Base-by-base conservation (phyloP, 1,284 basidiomycete genomes). In the Polyporus tsugae region DNA sequence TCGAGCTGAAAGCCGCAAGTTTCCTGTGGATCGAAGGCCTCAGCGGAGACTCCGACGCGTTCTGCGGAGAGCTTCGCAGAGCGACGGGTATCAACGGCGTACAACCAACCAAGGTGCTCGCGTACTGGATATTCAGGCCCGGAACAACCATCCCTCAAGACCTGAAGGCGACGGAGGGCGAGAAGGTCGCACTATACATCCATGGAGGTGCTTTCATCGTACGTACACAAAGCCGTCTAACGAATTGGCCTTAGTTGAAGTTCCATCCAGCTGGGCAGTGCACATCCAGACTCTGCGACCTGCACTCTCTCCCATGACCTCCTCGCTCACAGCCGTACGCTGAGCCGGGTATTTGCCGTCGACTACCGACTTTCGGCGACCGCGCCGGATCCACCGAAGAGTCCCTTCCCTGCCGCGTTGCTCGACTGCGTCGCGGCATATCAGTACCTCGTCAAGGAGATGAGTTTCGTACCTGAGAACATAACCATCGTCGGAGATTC, bases 401-500 rank as follows among this genome's bases (percentile, higher is more conserved):
- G 75, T 65, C 78, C 79, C 5, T 85, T 84, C 77, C 85, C 85
- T 3, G 76, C 84, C n/a, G 81, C 82, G 9, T 78, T 86, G 10
- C 75, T 84, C 38, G 84, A 86, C 69, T 78, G 78, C 1, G 73
- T 84, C 59, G 77, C 81, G 9, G 78, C 81, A 0, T 83, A 84
- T 73, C 70, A 75, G 60, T 80, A 83, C 70, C 79, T 86, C n/a
- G 75, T 83, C 55, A 71, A 80, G 41, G 72, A 74, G 19, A 73
- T 80, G 59, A 77, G 78, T 3, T 81, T 86, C 63, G 73, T 75
- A 5, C 79, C 81, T 2, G 41, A 70, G 57, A 74, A 75, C 73
- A 89, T 94, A 72, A 81, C 91, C 60, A 64, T 95, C 22, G 83
- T 82, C 17, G 92, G 92, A 0, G 92, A 94, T 75, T 91, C 89